A percentile compares a stretch with the other conserved stretches of the same genome.
These are phyloP conservation scores for Diaporthe sp. DNA, from an alignment of 2,329 filamentous ascomycete genomes.

Conservation along the genomic window DNA sequence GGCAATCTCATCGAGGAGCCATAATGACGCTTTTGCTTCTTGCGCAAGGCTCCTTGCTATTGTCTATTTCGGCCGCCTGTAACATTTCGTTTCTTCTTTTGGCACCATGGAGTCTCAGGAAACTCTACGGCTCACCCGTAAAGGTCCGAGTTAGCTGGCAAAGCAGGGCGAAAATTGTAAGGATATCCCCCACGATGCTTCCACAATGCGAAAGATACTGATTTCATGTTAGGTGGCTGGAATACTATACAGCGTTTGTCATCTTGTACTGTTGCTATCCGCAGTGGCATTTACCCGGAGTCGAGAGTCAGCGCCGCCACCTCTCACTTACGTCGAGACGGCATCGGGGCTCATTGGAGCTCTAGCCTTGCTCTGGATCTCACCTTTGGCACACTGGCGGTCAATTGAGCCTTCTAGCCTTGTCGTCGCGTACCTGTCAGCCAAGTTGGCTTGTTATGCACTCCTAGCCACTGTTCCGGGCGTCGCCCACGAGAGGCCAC, in stretches of 20 bases:
- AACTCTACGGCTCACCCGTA: conserved; percentile 12
- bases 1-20: not conserved
- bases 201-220: not conserved
- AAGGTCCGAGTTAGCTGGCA: conserved; percentile 31
- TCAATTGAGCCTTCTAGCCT: conserved; percentile 42
- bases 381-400: conserved; percentile 42
- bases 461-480: conserved; percentile 38
- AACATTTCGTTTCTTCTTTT: conserved; percentile 21
- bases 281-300: not conserved
- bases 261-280: not conserved
- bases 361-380: conserved; percentile 38
- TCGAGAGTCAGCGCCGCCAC: not conserved
- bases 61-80: not conserved
- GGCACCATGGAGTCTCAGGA: conserved; percentile 12
- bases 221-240: not conserved
- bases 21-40: not conserved
- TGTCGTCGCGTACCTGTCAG: conserved; percentile 43
- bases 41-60: not conserved
- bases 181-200: not conserved
- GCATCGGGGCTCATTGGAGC: conserved; percentile 27
- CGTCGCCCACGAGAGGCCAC: not conserved
- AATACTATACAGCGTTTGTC: not conserved
- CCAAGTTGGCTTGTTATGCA: conserved; percentile 40
- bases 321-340: not conserved
- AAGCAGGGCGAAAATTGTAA: conserved; percentile 18